phyloP scores from a whole-genome alignment of 257 asterid genomes.

The Schizonepeta tenuifolia region DNA sequence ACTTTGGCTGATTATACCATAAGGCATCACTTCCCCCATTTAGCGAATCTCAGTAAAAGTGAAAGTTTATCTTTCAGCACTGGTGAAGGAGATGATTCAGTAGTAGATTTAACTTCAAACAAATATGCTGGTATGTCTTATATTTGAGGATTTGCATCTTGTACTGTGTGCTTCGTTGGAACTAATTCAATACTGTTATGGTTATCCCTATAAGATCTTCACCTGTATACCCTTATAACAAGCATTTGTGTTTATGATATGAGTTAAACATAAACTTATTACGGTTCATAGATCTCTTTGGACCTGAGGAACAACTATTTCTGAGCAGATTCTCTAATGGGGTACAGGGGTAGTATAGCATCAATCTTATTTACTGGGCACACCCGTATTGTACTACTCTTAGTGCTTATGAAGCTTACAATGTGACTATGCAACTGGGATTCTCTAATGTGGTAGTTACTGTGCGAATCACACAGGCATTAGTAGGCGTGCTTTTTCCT shows the following conservation, averaged over 20 bases:
- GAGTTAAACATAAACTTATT: not conserved
- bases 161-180: not conserved
- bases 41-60: constrained; percentile 77
- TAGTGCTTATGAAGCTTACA: constrained; percentile 1
- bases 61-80: constrained; percentile 83
- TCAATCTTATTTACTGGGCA: not conserved
- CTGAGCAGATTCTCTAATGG: not conserved
- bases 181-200: constrained; percentile 7
- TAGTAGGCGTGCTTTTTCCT: not conserved
- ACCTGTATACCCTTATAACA: constrained; percentile 1
- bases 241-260: not conserved
- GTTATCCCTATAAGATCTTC: constrained; percentile 2
- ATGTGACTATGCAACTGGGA: constrained; percentile 16
- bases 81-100: constrained; percentile 80
- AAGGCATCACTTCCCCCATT: constrained; percentile 82
- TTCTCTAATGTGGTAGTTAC: not conserved
- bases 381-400: not conserved
- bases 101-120: constrained; percentile 94
- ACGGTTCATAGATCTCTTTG: constrained; percentile 8
- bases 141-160: constrained; percentile 25
- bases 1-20: constrained; percentile 85
- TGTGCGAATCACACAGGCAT: not conserved
- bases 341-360: constrained; percentile 4
- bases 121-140: constrained; percentile 78
- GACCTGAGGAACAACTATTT: not conserved